phyloP scores from a whole-genome alignment of 179 eudicot species.

The Beta corolliflora region DNA sequence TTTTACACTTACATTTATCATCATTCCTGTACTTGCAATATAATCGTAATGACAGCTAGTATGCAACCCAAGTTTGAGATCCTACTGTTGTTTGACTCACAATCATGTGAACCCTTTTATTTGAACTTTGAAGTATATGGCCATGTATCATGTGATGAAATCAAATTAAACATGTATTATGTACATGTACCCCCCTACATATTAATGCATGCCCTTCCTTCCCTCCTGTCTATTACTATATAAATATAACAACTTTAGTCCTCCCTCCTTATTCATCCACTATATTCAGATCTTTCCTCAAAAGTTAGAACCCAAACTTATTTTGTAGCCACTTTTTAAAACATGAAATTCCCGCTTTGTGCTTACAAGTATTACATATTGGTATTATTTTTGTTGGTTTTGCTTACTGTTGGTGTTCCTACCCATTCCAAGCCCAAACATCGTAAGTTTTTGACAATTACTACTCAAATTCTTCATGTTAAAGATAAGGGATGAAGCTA shows the following conservation, averaged over 20 bases:
- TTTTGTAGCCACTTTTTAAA: not conserved
- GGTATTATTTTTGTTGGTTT: constrained; percentile 14
- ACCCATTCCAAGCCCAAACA: constrained; percentile 18
- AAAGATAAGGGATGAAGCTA: no score
- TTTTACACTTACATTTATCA: no score
- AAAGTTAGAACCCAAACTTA: not conserved
- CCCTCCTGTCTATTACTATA: not conserved
- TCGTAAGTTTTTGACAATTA: constrained; percentile 13
- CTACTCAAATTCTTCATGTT: not conserved
- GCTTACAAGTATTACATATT: constrained; percentile 20
- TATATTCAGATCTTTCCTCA: not conserved
- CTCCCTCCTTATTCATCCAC: not conserved
- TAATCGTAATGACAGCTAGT: no score
- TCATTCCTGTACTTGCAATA: no score
- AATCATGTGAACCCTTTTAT: no score
- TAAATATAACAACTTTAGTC: not conserved
- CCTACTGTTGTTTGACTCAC: no score
- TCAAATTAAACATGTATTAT: not conserved
- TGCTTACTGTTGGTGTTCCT: constrained; percentile 1
- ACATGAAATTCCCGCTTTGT: constrained; percentile 21
- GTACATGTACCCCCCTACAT: constrained; percentile 20
- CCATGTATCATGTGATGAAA: constrained; percentile 16
- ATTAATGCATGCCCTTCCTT: constrained; percentile 9
- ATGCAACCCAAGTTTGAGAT: no score
- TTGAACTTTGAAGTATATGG: not conserved